phyloP scores from a whole-genome alignment of 2,329 filamentous ascomycete species.

The Claviceps sp. region DNA sequence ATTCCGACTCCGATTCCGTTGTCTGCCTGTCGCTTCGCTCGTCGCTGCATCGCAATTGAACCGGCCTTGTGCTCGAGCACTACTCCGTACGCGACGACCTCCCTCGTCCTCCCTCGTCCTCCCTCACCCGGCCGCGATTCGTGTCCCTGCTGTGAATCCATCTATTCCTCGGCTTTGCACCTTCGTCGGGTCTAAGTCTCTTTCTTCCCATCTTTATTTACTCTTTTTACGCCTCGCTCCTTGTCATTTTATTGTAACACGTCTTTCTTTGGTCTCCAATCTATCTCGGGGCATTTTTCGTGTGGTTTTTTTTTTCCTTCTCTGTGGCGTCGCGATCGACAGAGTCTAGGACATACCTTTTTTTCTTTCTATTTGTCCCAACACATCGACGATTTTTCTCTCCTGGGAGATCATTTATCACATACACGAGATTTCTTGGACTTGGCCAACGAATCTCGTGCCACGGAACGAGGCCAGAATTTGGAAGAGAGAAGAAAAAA shows the following conservation, averaged over 20 bases:
- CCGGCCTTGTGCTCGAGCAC: background rate
- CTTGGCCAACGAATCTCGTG: background rate
- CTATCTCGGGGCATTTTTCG: background rate
- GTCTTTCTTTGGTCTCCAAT: background rate
- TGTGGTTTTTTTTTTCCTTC: background rate
- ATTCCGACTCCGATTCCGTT: conserved; percentile 2
- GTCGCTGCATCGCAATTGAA: conserved; percentile 5
- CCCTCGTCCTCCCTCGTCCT: no score
- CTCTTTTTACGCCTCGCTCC: background rate
- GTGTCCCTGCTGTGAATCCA: background rate
- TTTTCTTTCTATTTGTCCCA: background rate
- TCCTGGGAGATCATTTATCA: background rate
- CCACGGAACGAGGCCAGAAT: conserved; percentile 5
- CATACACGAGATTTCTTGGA: background rate
- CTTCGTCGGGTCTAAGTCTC: conserved; percentile 1
- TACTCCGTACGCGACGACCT: background rate
- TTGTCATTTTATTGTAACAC: background rate
- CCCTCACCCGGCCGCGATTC: background rate
- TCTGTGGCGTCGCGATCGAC: background rate
- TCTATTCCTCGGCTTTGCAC: background rate
- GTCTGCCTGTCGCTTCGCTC: conserved; percentile 3
- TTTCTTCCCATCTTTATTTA: background rate
- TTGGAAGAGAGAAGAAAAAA: background rate
- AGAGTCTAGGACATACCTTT: background rate
- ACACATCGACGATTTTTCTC: background rate